Base-by-base conservation (phyloP, 371 early-diverging fungal species). In the Mucor indicus region DNA sequence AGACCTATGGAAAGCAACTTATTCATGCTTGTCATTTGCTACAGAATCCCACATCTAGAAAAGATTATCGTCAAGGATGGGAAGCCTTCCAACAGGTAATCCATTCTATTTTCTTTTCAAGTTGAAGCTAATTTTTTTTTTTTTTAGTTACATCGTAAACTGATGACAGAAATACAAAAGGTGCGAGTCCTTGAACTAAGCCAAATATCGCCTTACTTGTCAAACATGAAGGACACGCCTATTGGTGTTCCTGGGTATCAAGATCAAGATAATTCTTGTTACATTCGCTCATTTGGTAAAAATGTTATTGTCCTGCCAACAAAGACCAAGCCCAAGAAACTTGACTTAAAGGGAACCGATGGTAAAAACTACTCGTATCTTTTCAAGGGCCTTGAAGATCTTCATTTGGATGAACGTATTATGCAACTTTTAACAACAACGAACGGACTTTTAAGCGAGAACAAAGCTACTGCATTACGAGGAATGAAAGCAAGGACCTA, bases 321-420 rank as follows among this genome's bases (percentile, higher is more conserved):
- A 23, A 93, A 93, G 55, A 92, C 92, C 1, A 86, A 87, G 48
- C 98, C 98, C 8, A 97, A 96, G 55, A 91, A 87, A 55, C 75
- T 98, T 25, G 64, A 67, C 24, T 53, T 97, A 3, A 38, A 70
- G 3, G 91, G 87, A 0, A 75, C 81, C 3, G 82, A 95, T 60
- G 97, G 97, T 29, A 68, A 66, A 23, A 73, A 65, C 20, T 89
- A 92, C 59, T 69, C 85, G 1, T 93, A 86, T 55, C 62, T 98
- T 1, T 84, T 93, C 60, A 98, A 98, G 53, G 89, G 87, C 0
- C 69, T 87, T 31, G 98, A 98, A 62, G 96, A 97, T 73, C 72
- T 97, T 15, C 90, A 93, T 67, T 75, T 93, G 56, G 98, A 98
- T 60, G 88, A 90, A 50, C 79, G 93, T 43, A 83, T 97, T 36